phyloP scores from a whole-genome alignment of 106 monocot genomes.

The Amphibolis antarctica region DNA sequence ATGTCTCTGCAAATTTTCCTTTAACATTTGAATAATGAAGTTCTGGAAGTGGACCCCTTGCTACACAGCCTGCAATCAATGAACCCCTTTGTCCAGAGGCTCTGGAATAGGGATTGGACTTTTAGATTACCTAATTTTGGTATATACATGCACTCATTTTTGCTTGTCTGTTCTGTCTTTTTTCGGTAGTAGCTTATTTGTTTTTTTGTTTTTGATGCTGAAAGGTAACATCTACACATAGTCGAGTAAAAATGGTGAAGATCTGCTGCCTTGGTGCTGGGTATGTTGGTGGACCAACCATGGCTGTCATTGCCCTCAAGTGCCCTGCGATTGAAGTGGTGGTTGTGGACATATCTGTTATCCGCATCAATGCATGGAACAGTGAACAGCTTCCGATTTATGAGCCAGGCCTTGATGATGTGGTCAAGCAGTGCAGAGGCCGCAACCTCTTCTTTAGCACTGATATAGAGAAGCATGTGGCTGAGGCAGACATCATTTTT shows the following conservation, averaged over 20 bases:
- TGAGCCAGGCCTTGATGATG: conserved; percentile 39
- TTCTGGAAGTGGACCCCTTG: no score
- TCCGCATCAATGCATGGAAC: conserved; percentile 36
- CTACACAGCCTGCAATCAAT: no score
- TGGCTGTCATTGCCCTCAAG: conserved; percentile 42
- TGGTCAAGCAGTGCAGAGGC: conserved; percentile 34
- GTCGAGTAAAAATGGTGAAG: conserved; percentile 35
- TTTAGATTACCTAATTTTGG: no score
- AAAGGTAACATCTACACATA: not conserved
- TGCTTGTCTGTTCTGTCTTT: no score
- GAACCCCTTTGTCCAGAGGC: no score
- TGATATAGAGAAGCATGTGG: conserved; percentile 36
- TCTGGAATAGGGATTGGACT: no score
- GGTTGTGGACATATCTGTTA: conserved; percentile 31
- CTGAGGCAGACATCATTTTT: conserved; percentile 36
- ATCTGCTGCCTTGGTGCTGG: conserved; percentile 43
- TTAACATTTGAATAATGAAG: no score
- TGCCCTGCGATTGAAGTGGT: conserved; percentile 38
- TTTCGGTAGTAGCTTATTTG: not conserved
- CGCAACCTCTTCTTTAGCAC: conserved; percentile 42
- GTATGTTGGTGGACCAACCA: conserved; percentile 41
- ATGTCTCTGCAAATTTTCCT: no score
- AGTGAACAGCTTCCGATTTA: conserved; percentile 37
- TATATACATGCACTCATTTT: no score
- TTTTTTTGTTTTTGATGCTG: not conserved